Evolutionary conservation across 352 stramenopile genomes (phyloP), one percentile per base, ranked within the genome.

Genomic region (Phytophthora hybrid): DNA sequence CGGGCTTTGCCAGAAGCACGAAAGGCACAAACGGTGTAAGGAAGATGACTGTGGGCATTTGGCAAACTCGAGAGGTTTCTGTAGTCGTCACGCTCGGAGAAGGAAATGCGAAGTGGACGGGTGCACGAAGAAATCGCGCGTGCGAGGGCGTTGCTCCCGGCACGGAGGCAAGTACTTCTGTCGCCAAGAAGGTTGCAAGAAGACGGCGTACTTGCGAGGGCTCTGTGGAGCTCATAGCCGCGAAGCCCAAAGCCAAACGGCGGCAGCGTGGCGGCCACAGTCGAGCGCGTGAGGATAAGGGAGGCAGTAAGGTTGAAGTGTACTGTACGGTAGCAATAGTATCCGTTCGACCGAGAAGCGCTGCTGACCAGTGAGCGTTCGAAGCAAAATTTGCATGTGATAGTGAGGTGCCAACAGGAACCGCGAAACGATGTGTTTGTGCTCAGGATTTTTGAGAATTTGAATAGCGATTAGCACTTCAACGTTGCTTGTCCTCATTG

Each of bases 361-460:
- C 41, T 49, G 41, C 41, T 14, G n/a, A 49, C 41, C 41, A 49
- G 13, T 49, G 41, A 49, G 41, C 14, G 47, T 60, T 23, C 19
- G 34, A 51, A 39, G 57, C 47, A 72, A 72, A 57, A 44, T 46
- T 67, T 72, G 49, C 19, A 19, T 23, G 49, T 57, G 65, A 60
- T 72, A 58, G 37, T 53, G 31, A 72, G 32, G 49, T 41, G 34
- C 34, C 34, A 32, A 34, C 54, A 55, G 18, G 46, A 71, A 66
- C 16, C n/a, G 47, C 16, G n/a, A 51, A 21, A 49, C 64, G 64
- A 72, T 72, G 65, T 67, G 65, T 56, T 67, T 44, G 57, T 34
- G 26, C 65, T 72, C 57, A 72, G 65, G 61, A 57, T 69, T 63
- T 63, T 69, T 63, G 18, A 56, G 18, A 16, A 71, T 32, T 29